Evolutionary conservation across 192 early-diverging fungal species (phyloP).

Genomic region (Rhizophagus prolifer): DNA sequence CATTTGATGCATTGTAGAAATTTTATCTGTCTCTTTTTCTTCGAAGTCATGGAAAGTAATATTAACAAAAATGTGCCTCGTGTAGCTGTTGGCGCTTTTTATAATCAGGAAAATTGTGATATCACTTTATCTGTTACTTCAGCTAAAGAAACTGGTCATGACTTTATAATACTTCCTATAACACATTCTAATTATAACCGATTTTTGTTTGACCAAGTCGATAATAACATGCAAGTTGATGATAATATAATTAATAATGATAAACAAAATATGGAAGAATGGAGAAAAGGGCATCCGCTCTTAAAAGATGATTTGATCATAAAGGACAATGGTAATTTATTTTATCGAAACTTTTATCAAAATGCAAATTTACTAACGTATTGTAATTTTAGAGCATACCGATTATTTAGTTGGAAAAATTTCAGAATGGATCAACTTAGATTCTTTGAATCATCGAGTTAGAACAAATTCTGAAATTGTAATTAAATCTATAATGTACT

Average conservation of each 20-base stretch:
- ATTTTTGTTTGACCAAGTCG: conserved; percentile 32
- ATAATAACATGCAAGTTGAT: neutral
- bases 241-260: conserved; percentile 6
- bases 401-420: conserved; percentile 47
- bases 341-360: neutral
- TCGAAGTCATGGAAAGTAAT: neutral
- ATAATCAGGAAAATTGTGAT: neutral
- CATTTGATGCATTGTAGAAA: no score
- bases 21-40: no score
- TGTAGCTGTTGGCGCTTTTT: conserved; percentile 8
- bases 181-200: conserved; percentile 36
- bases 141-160: conserved; percentile 37
- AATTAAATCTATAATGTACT: neutral
- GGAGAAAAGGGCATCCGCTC: conserved; percentile 41
- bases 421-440: conserved; percentile 58
- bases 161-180: conserved; percentile 50
- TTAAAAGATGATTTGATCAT: conserved; percentile 41
- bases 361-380: neutral
- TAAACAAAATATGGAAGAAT: conserved; percentile 28
- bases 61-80: neutral
- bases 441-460: conserved; percentile 43
- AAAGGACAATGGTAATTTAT: conserved; percentile 35
- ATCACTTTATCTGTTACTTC: conserved; percentile 13
- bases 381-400: conserved; percentile 31
- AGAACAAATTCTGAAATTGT: conserved; percentile 61